Evolutionary conservation across 2,329 filamentous ascomycete species (phyloP), one percentile per base, ranked within the genome.

Genomic region (Aureobasidium pullulans): DNA sequence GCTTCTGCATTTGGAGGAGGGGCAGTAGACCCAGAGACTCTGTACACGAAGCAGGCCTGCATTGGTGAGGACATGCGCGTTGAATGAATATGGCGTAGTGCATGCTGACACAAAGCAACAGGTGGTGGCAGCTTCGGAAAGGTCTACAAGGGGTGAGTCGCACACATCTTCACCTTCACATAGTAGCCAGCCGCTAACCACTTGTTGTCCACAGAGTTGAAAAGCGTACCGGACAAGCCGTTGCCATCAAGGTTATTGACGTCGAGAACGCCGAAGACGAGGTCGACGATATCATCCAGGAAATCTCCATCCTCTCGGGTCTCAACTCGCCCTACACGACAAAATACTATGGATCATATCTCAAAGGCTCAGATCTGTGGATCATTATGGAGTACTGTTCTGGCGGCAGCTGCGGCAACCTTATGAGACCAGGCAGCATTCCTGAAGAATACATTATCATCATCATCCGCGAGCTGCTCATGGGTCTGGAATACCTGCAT

Each of bases 361-460:
- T 96, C 66, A 96, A 96, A 70, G 94, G 93, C 28, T 94, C 92
- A 2, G 90, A 97, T 76, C 77, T 99, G 68, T 99, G 94, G 94
- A 99, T 99, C 67, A 91, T 97, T 72, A 99, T 99, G 94, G 94
- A 99, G 74, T 99, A 94, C 70, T 99, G 94, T 75, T 92, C 93
- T 1, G 94, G 94, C 23, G 94, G 94, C 4, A 97, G 93, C 75
- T 97, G 94, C 70, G 91, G 90, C 49, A 94, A 97, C 71, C 78
- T 99, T 62, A 89, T 99, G 87, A 96, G 96, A 76, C 91, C 94
- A 0, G 94, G 94, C 28, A 76, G 87, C 42, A 93, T 99, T 62
- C 84, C 87, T 19, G 94, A 99, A 75, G 91, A 96, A 66, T 96
- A 97, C 73, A 97, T 99, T 68, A 90, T 90, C 67, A 96, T 99